Conservation (phyloP, 31 red algal species). For the Odonthalia washingtoniensis region DNA sequence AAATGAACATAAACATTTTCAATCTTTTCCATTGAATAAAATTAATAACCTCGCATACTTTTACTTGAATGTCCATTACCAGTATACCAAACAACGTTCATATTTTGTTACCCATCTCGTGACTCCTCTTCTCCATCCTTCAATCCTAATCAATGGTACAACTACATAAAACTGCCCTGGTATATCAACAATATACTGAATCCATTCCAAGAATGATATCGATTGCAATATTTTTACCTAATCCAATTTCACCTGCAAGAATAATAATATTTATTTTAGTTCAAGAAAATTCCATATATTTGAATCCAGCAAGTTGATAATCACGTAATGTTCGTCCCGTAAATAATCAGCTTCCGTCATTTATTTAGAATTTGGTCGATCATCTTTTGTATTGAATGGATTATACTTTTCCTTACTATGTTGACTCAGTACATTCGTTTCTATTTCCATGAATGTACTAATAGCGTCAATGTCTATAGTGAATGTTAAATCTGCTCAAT, state of each 20-base stretch:
- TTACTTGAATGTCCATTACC: conserved; percentile 76
- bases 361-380: conserved; percentile 65
- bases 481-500: conserved; percentile 51
- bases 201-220: conserved; percentile 87
- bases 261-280: conserved; percentile 84
- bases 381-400: conserved; percentile 80
- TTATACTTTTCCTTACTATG: conserved; percentile 75
- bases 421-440: conserved; percentile 56
- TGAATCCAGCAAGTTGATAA: conserved; percentile 91
- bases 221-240: conserved; percentile 94
- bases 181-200: conserved; percentile 74
- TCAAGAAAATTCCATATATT: conserved; percentile 86
- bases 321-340: conserved; percentile 84
- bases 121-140: conserved; percentile 92
- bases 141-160: conserved; percentile 90
- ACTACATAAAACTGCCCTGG: conserved; percentile 89
- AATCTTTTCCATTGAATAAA: conserved; percentile 44
- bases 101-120: conserved; percentile 86
- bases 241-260: conserved; percentile 95
- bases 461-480: conserved; percentile 81
- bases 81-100: conserved; percentile 87
- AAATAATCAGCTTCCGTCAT: conserved; percentile 74
- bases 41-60: conserved; percentile 76
- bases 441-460: conserved; percentile 77
- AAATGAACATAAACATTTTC: conserved; percentile 75